Conservation (phyloP, 768 basidiomycete species). For the Pisolithus sp. region DNA sequence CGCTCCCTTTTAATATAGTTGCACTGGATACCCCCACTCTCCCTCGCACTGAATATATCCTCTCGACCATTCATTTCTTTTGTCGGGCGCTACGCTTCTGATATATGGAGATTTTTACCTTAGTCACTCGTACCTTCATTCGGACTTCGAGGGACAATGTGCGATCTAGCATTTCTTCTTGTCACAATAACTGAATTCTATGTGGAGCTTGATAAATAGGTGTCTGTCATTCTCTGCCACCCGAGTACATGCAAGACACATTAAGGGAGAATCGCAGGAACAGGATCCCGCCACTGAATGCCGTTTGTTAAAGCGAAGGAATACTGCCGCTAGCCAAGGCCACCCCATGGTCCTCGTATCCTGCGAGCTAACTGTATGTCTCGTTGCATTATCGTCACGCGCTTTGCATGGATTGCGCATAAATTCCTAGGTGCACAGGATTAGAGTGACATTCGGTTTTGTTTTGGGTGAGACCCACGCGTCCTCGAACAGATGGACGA, state of each 20-base stretch:
- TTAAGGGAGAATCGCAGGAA: neutral
- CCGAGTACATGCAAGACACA: constrained; percentile 11
- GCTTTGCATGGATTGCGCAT: constrained; percentile 96
- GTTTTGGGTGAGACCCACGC: constrained; percentile 57
- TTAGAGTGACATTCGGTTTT: neutral
- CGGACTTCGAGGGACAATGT: constrained; percentile 16
- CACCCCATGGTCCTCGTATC: constrained; percentile 87
- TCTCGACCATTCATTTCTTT: neutral
- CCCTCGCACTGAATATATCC: neutral
- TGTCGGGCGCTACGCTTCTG: neutral
- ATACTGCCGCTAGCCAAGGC: constrained; percentile 41
- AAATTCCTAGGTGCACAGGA: constrained; percentile 57
- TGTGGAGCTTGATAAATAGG: too few relatives aligned
- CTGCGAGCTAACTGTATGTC: constrained; percentile 96
- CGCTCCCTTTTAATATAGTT: constrained; percentile 18
- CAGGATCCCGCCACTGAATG: neutral
- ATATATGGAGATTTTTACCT: neutral
- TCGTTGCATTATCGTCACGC: constrained; percentile 95
- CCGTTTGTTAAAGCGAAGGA: too few relatives aligned
- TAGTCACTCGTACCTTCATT: neutral
- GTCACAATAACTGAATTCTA: neutral
- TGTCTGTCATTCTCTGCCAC: too few relatives aligned
- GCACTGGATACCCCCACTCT: constrained; percentile 23
- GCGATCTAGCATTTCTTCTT: constrained; percentile 4
- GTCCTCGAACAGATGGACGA: constrained; percentile 97